Percentiles rank a stretch among this genome's conserved stretches.
Evolutionary conservation across 176 grass and related monocot genomes (phyloP).

Genomic region (Avena atlantica): DNA sequence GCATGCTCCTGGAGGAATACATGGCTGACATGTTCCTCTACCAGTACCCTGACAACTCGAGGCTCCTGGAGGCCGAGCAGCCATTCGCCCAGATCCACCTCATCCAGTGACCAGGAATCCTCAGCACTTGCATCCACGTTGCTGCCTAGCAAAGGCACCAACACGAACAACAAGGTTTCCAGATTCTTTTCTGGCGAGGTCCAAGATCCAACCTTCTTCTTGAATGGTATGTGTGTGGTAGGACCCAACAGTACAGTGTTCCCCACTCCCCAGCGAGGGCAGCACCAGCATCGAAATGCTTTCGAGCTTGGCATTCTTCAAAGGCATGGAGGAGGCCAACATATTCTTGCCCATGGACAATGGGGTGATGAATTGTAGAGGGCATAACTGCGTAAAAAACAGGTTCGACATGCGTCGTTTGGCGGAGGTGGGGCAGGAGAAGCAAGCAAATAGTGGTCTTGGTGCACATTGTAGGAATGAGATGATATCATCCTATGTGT

Average conservation of each 20-base stretch:
- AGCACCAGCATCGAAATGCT: neutral
- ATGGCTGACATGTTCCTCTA: neutral
- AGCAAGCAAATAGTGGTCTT: neutral
- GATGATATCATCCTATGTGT: neutral
- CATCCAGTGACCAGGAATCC: neutral
- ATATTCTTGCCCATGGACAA: constrained; percentile 52
- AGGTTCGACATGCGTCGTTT: constrained; percentile 23
- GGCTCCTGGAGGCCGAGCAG: constrained; percentile 36
- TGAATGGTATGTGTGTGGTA: neutral
- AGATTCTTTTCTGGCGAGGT: neutral
- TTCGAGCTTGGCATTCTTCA: constrained; percentile 20
- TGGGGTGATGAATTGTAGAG: constrained; percentile 24
- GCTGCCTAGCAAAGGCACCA: neutral
- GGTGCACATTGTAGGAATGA: neutral
- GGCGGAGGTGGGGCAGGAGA: constrained; percentile 1
- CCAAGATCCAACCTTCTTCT: neutral
- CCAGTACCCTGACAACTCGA: constrained; percentile 36
- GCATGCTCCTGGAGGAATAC: too few species aligned
- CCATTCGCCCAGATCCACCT: constrained; percentile 33
- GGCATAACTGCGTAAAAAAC: constrained; percentile 30
- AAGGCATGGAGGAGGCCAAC: constrained; percentile 53
- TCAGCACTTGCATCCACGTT: neutral
- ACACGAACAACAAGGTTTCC: neutral
- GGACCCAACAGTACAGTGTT: neutral
- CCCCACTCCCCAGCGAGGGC: neutral